phyloP scores from a whole-genome alignment of 306 rosid genomes.

The Dalbergia cultrata region DNA sequence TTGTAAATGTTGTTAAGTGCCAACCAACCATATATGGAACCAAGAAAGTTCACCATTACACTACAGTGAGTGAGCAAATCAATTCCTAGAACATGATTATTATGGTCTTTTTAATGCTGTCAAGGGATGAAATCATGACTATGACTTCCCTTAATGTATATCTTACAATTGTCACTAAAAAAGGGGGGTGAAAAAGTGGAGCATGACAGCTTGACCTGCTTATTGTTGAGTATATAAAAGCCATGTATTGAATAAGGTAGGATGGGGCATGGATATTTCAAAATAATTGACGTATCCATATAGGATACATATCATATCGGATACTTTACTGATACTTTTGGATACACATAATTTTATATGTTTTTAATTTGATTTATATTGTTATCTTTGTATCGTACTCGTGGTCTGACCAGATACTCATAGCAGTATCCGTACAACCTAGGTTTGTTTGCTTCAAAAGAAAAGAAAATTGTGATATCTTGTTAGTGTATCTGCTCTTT shows the following conservation, averaged over 20 bases:
- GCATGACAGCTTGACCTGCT: neutral
- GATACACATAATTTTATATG: no score
- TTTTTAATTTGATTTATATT: no score
- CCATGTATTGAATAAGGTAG: constrained; percentile 22
- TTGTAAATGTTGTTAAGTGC: constrained; percentile 24
- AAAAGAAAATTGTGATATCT: constrained; percentile 13
- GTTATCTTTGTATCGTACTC: no score
- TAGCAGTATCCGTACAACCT: no score
- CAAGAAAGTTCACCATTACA: neutral
- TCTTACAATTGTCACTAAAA: constrained; percentile 21
- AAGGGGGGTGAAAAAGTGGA: no score
- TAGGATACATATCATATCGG: no score
- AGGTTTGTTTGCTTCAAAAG: neutral
- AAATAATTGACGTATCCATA: no score
- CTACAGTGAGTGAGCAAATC: constrained; percentile 33
- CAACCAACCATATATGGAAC: constrained; percentile 20
- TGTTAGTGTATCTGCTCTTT: constrained; percentile 7
- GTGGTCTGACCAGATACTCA: no score
- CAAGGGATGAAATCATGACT: constrained; percentile 24
- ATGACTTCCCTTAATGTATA: constrained; percentile 22
- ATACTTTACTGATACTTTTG: no score
- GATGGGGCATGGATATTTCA: neutral
- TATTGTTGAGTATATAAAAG: constrained; percentile 13
- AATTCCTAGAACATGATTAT: constrained; percentile 8
- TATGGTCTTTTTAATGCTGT: constrained; percentile 18